phyloP scores from a whole-genome alignment of 305 asterid genomes.

The Fraxinus paxiana region DNA sequence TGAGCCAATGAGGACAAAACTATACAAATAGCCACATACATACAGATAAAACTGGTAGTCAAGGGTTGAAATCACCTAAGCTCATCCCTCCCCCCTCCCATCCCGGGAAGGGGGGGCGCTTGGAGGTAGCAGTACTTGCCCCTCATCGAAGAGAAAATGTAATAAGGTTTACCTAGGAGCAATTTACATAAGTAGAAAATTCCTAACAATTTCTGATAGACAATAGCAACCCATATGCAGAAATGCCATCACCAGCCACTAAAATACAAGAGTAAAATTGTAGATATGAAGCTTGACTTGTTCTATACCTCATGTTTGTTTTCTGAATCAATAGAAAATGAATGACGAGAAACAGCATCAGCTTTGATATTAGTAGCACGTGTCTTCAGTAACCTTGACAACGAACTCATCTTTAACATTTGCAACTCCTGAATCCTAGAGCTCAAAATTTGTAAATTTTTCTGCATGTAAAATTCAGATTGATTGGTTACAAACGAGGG shows the following conservation, averaged over 20 bases:
- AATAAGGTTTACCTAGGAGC: neutral
- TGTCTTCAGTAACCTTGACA: conserved; percentile 28
- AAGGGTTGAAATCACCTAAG: conserved; percentile 14
- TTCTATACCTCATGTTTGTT: conserved; percentile 46
- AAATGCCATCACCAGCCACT: neutral
- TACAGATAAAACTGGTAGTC: neutral
- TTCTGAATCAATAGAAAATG: conserved; percentile 28
- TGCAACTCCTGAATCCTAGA: conserved; percentile 59
- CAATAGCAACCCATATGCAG: neutral
- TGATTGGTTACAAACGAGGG: conserved; percentile 17
- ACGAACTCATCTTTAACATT: conserved; percentile 36
- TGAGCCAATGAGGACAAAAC: neutral
- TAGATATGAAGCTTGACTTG: conserved; percentile 12
- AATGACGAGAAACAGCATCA: conserved; percentile 31
- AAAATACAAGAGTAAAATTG: neutral
- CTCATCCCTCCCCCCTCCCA: neutral
- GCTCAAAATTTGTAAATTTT: conserved; percentile 45
- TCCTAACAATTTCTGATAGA: neutral
- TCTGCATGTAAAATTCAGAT: conserved; percentile 47
- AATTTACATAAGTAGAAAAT: neutral
- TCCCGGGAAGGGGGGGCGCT: neutral
- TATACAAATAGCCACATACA: neutral
- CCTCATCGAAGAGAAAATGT: neutral
- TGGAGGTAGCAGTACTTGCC: neutral
- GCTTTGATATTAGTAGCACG: conserved; percentile 27